Conservation (phyloP, 805 yeast genomes). For the Torulaspora microellipsoides region DNA sequence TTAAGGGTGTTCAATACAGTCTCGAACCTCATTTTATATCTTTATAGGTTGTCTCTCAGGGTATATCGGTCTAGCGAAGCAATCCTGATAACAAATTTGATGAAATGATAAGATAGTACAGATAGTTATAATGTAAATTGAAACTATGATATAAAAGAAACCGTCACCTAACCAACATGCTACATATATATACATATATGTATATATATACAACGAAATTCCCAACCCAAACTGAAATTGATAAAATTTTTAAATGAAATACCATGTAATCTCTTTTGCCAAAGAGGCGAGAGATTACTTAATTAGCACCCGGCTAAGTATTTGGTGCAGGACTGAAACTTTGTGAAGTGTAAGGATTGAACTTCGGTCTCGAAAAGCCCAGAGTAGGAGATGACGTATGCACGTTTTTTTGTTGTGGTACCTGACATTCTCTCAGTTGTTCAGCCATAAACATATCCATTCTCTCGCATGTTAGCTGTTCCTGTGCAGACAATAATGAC, state of each 20-base stretch:
- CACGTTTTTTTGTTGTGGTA: slow-evolving; percentile 5
- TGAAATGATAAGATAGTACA: too few species aligned
- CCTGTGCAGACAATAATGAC: slow-evolving; percentile 26
- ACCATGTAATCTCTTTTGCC: background rate
- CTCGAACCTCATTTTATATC: too few species aligned
- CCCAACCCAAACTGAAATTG: background rate
- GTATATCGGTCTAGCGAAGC: too few species aligned
- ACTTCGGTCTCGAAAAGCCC: slow-evolving; percentile 38
- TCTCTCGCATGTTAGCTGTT: slow-evolving; percentile 26
- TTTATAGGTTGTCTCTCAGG: too few species aligned
- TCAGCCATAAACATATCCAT: slow-evolving; percentile 25
- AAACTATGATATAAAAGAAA: slow-evolving; percentile 3
- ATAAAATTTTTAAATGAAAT: too few species aligned
- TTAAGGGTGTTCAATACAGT: too few species aligned
- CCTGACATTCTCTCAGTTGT: slow-evolving; percentile 16
- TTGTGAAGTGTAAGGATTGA: slow-evolving; percentile 64
- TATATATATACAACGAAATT: slow-evolving; percentile 1
- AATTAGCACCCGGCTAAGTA: slow-evolving; percentile 4
- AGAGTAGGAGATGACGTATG: slow-evolving; percentile 9
- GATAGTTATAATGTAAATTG: too few species aligned
- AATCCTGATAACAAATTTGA: too few species aligned
- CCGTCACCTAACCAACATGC: slow-evolving; percentile 10
- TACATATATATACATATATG: background rate
- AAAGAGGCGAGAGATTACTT: background rate
- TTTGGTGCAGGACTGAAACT: slow-evolving; percentile 50